Evolutionary conservation across 2,329 filamentous ascomycete genomes (phyloP), one percentile per base, ranked within the genome.

Genomic region (Nothophoma quercina): DNA sequence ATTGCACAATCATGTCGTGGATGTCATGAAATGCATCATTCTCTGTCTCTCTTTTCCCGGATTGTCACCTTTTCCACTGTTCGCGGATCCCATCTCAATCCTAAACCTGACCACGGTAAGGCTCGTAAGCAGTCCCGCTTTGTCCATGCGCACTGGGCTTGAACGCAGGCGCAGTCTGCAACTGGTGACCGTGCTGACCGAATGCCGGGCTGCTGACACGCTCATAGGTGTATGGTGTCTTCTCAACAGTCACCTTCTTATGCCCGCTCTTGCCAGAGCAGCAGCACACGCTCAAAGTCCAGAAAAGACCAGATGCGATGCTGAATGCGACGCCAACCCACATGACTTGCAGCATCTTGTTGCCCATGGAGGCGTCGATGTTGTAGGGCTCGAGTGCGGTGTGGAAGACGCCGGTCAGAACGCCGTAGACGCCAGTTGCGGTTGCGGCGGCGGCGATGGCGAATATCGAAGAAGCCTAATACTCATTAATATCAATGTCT

Each of bases 201-300:
- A 75, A 59, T 36, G 73, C 77, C 2, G 77, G 78, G 47, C 68
- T 73, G 1, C 68, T 64, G 15, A 86, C 80, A 36, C 82, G 78
- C 75, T 86, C 82, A 61, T 86, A 86, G 4, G 81, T 84, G 68
- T 85, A 84, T 0, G 83, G 83, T 0, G 83, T 81, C 79, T 86
- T 86, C 70, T 86, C 83, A 25, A 81, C 82, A 30, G 75, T 75
- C 49, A 83, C 58, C 38, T 77, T 76, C 56, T 74, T 75, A 47
- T 69, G 60, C 22, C 78, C 77, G 47, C 77, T 81, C 64, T 82
- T 80, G 38, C 91, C 90, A 64, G 84, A 86, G 82, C 93, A 96
- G 85, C 93, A 98, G 88, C 93, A 98, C 68, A 89, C 84, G 75
- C 87, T 91, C 74, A 96, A 85, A 69, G 93, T 79, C 93, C 95